Conservation (phyloP, 768 basidiomycete genomes). For the Basidioascus undulatus region DNA sequence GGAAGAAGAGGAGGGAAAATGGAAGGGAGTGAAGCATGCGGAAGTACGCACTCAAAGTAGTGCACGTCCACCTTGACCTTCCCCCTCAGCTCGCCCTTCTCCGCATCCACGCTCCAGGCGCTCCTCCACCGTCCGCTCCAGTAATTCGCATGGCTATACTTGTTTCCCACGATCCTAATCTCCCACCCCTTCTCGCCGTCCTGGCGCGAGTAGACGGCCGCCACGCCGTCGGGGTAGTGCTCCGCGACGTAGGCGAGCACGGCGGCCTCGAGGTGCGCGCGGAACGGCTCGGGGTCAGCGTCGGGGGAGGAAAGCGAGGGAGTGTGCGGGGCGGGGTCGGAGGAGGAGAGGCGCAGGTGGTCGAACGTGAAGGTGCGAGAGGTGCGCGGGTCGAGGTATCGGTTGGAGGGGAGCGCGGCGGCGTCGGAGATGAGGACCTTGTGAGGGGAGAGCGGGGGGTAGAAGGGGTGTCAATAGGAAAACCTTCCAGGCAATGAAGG, state of each 20-base stretch:
- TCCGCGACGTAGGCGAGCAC: conserved; percentile 42
- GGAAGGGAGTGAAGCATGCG: neutral
- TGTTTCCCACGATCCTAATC: conserved; percentile 54
- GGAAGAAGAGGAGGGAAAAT: too few species aligned
- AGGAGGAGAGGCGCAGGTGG: conserved; percentile 21
- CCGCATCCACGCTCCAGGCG: conserved; percentile 49
- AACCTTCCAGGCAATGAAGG: neutral
- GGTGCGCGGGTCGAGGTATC: conserved; percentile 59
- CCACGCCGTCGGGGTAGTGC: conserved; percentile 63
- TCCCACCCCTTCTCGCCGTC: conserved; percentile 11
- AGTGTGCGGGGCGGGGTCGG: neutral
- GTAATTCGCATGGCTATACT: conserved; percentile 79
- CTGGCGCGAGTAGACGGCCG: conserved; percentile 39
- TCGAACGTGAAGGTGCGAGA: conserved; percentile 60
- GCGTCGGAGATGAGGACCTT: conserved; percentile 64
- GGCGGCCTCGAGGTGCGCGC: conserved; percentile 38
- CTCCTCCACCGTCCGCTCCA: conserved; percentile 85
- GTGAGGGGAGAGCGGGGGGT: conserved; percentile 16
- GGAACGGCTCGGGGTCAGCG: conserved; percentile 38
- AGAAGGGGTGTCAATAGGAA: neutral
- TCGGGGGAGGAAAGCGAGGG: too few species aligned
- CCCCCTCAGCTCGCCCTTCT: conserved; percentile 37
- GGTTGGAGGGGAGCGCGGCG: conserved; percentile 26
- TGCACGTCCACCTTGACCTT: conserved; percentile 65
- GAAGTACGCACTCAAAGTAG: conserved; percentile 94